phyloP scores from a whole-genome alignment of 208 protist genomes.

The Porcisia hertigi region DNA sequence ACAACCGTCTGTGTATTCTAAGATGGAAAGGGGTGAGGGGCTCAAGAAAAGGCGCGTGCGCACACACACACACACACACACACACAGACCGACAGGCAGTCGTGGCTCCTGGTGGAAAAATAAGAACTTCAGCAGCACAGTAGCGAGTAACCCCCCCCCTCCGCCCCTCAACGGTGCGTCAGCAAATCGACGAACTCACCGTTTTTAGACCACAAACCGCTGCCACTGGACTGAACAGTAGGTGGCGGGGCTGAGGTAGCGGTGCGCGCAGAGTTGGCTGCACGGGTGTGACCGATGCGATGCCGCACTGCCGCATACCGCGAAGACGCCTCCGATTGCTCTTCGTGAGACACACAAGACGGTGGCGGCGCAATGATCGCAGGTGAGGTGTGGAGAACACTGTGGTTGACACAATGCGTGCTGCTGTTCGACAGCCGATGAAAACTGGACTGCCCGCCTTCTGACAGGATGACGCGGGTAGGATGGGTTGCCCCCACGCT shows the following conservation, averaged over 20 bases:
- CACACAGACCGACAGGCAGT: not conserved
- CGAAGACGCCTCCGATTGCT: slow-evolving; percentile 26
- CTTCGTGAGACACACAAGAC: slow-evolving; percentile 7
- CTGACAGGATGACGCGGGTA: not conserved
- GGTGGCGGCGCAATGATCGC: not conserved
- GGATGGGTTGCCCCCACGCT: slow-evolving; percentile 1
- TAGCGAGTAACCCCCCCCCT: not conserved
- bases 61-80: not conserved
- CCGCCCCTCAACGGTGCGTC: slow-evolving; percentile 10
- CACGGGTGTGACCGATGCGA: slow-evolving; percentile 27
- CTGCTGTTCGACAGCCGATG: slow-evolving; percentile 16
- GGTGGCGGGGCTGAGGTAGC: not conserved
- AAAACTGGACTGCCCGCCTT: not conserved
- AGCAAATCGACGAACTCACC: slow-evolving; percentile 29
- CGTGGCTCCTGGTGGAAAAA: not conserved
- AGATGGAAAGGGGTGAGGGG: not conserved
- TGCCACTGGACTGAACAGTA: not conserved
- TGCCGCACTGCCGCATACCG: slow-evolving; percentile 27
- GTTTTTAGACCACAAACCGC: slow-evolving; percentile 13
- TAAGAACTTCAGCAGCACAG: not conserved
- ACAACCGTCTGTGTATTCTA: not conserved
- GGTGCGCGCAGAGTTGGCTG: not conserved
- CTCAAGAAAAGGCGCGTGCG: not conserved
- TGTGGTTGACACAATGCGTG: slow-evolving; percentile 2
- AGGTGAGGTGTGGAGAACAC: slow-evolving; percentile 6